These are phyloP conservation scores for Colletotrichum navitas DNA, from an alignment of 2,329 filamentous ascomycete genomes.

Conservation along the genomic window DNA sequence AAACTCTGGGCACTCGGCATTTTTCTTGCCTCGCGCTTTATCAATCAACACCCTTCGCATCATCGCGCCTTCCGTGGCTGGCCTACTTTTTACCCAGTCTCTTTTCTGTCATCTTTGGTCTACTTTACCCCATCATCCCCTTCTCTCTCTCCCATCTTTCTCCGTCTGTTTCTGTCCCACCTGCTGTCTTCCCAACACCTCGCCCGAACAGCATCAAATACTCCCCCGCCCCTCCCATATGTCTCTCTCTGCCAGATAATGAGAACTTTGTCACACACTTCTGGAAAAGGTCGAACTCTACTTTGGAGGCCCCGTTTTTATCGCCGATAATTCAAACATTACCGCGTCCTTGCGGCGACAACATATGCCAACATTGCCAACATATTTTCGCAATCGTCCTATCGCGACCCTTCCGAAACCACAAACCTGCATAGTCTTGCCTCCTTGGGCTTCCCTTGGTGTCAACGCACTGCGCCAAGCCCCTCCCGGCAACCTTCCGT, in stretches of 20 bases:
- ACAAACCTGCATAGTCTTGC: slow-evolving; percentile 22
- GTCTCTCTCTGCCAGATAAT: slow-evolving; percentile 37
- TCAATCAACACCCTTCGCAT: slow-evolving; percentile 29
- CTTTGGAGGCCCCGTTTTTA: slow-evolving; percentile 39
- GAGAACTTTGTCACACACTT: slow-evolving; percentile 37
- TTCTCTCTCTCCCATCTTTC: background rate
- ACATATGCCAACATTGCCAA: background rate
- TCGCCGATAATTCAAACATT: slow-evolving; percentile 32
- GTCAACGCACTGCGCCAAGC: slow-evolving; percentile 40
- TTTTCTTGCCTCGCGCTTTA: slow-evolving; percentile 24
- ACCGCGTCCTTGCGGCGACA: background rate
- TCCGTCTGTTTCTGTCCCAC: background rate
- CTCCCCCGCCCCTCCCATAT: slow-evolving; percentile 14
- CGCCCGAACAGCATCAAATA: background rate
- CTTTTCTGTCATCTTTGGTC: background rate
- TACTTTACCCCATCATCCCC: background rate
- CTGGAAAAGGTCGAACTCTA: slow-evolving; percentile 39
- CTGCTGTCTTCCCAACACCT: background rate
- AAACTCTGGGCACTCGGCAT: slow-evolving; percentile 2
- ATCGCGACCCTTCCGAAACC: slow-evolving; percentile 31
- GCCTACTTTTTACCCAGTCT: background rate
- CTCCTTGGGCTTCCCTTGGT: slow-evolving; percentile 27
- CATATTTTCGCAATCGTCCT: slow-evolving; percentile 18
- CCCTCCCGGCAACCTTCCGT: slow-evolving; percentile 25
- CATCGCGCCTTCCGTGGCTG: slow-evolving; percentile 22